phyloP scores from a whole-genome alignment of 495 filamentous ascomycete genomes.

The Aspergillus hancockii region DNA sequence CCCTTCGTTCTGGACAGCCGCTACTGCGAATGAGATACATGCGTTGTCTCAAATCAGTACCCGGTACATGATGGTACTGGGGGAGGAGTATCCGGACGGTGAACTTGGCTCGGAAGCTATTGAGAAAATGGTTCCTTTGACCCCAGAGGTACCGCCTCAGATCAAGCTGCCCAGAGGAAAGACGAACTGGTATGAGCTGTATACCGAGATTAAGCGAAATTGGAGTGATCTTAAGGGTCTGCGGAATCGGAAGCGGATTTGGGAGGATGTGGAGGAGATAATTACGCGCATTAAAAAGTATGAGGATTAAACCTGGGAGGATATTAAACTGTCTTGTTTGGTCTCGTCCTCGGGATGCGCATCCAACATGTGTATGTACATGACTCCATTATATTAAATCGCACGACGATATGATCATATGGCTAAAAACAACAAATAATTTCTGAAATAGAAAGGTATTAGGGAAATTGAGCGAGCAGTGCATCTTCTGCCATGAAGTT shows the following conservation, averaged over 20 bases:
- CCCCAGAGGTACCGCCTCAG: slow-evolving; percentile 4
- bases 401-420: background rate
- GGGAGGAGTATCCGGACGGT: background rate
- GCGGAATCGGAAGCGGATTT: slow-evolving; percentile 30
- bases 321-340: background rate
- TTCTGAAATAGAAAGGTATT: background rate
- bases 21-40: slow-evolving; percentile 15
- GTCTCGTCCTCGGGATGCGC: no score
- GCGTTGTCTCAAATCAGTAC: slow-evolving; percentile 5
- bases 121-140: slow-evolving; percentile 2
- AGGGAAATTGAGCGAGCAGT: background rate
- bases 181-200: slow-evolving; percentile 30
- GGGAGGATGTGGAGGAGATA: slow-evolving; percentile 24
- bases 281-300: slow-evolving; percentile 16
- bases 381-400: no score
- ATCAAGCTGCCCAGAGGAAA: slow-evolving; percentile 10
- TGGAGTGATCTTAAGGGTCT: slow-evolving; percentile 29
- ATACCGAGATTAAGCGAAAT: slow-evolving; percentile 16
- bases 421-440: background rate
- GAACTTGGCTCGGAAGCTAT: background rate
- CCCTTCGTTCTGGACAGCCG: slow-evolving; percentile 18
- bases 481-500: background rate
- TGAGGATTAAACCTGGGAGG: background rate
- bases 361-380: no score
- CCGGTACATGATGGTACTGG: background rate